Evolutionary conservation across 169 alveolate genomes (phyloP).

Genomic region (Plasmodium reichenowi): DNA sequence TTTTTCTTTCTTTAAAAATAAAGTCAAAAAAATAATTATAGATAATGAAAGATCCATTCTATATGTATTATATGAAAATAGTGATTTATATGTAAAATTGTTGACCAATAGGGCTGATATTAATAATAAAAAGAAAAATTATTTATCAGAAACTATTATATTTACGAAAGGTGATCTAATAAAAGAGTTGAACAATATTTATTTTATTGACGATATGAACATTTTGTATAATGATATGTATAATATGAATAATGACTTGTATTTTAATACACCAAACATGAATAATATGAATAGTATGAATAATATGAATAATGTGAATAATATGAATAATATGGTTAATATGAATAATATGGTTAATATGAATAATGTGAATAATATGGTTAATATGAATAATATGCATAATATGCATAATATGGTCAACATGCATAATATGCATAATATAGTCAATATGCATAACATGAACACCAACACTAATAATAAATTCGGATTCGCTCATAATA

Average conservation of each 20-base stretch:
- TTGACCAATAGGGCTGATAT: background rate
- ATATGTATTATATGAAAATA: constrained; percentile 44
- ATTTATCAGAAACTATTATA: constrained; percentile 47
- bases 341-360: too few relatives aligned
- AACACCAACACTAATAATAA: background rate
- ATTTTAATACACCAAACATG: background rate
- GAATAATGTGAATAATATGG: too few relatives aligned
- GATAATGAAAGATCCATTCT: constrained; percentile 69
- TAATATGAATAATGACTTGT: constrained; percentile 6
- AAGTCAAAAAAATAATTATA: constrained; percentile 48
- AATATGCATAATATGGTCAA: too few relatives aligned
- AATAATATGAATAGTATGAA: background rate
- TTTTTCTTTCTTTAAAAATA: constrained; percentile 42
- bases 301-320: background rate
- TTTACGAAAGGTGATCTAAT: constrained; percentile 34
- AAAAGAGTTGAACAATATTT: constrained; percentile 16
- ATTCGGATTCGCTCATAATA: constrained; percentile 3
- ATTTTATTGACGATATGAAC: constrained; percentile 37
- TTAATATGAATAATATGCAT: too few relatives aligned
- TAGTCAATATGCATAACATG: background rate
- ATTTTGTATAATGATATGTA: background rate
- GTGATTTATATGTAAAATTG: constrained; percentile 54
- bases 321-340: background rate
- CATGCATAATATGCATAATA: background rate
- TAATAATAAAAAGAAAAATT: constrained; percentile 8